These are phyloP conservation scores for Lachnellula subtilissima DNA, from an alignment of 2,329 filamentous ascomycete species.

Conservation along the genomic window DNA sequence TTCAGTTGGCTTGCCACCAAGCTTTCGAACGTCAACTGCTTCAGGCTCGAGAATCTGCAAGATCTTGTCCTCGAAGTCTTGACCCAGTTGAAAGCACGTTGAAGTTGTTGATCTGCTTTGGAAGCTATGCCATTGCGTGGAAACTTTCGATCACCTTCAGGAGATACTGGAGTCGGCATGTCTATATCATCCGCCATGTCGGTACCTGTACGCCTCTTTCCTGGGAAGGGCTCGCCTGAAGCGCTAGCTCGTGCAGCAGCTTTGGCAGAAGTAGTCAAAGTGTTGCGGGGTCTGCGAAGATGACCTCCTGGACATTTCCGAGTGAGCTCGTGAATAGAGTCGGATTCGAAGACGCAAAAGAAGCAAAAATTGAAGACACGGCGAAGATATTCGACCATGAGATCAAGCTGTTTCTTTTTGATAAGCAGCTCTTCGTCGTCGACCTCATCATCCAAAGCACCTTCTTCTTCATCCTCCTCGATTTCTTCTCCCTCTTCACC, in stretches of 20 bases:
- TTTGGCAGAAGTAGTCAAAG: constrained; percentile 76
- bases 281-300: constrained; percentile 82
- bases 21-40: constrained; percentile 78
- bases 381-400: constrained; percentile 93
- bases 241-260: constrained; percentile 82
- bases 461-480: constrained; percentile 66
- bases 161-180: constrained; percentile 54
- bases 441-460: constrained; percentile 66
- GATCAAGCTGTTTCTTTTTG: constrained; percentile 95
- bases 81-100: constrained; percentile 97
- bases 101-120: constrained; percentile 86
- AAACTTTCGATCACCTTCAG: constrained; percentile 69
- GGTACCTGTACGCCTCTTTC: constrained; percentile 65
- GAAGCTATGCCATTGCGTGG: constrained; percentile 53
- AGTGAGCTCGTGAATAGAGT: constrained; percentile 92
- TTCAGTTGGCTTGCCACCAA: constrained; percentile 82
- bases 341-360: constrained; percentile 98
- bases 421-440: constrained; percentile 85
- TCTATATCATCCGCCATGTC: constrained; percentile 42
- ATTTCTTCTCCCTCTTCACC: constrained; percentile 67
- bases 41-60: constrained; percentile 89
- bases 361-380: constrained; percentile 99
- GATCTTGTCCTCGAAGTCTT: constrained; percentile 95
- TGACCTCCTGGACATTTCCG: constrained; percentile 97
- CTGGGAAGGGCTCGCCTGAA: constrained; percentile 74